phyloP scores from a whole-genome alignment of 148 eudicot species.

The Amaranthus hypochondriacus region DNA sequence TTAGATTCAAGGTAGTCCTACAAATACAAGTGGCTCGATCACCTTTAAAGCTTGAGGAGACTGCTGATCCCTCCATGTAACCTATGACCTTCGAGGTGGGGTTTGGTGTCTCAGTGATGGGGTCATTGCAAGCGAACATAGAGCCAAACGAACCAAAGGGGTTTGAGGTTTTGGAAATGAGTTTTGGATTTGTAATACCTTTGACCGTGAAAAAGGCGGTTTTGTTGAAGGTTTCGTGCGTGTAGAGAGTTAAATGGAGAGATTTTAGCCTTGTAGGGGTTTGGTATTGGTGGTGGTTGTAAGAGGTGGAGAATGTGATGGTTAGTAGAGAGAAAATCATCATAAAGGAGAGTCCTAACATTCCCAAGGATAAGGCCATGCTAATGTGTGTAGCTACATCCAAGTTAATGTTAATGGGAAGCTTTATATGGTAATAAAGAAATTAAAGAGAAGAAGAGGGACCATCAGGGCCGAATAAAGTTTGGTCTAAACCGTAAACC shows the following conservation, averaged over 20 bases:
- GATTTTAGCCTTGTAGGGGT: slow-evolving; percentile 4
- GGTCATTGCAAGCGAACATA: slow-evolving; percentile 12
- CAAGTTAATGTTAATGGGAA: no score
- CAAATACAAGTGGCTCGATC: slow-evolving; percentile 1
- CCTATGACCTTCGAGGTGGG: slow-evolving; percentile 9
- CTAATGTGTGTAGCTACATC: no score
- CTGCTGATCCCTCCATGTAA: slow-evolving; percentile 8
- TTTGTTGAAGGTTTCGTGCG: slow-evolving; percentile 15
- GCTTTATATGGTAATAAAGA: no score
- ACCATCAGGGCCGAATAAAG: no score
- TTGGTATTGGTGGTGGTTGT: slow-evolving; percentile 2
- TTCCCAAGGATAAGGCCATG: no score
- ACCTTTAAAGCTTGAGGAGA: slow-evolving; percentile 13
- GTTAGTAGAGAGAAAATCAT: not conserved
- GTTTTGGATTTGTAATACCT: slow-evolving; percentile 7
- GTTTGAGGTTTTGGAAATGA: not conserved
- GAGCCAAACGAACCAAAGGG: not conserved
- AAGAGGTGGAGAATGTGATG: not conserved
- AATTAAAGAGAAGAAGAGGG: no score
- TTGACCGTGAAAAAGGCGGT: slow-evolving; percentile 8
- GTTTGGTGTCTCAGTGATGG: slow-evolving; percentile 10
- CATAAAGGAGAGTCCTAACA: no score
- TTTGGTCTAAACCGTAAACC: no score
- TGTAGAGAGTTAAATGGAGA: slow-evolving; percentile 8
- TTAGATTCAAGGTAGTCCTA: not conserved